Evolutionary conservation across 768 basidiomycete species (phyloP), one percentile per base, ranked within the genome.

Genomic region (Pleurotus salmoneostramineus): DNA sequence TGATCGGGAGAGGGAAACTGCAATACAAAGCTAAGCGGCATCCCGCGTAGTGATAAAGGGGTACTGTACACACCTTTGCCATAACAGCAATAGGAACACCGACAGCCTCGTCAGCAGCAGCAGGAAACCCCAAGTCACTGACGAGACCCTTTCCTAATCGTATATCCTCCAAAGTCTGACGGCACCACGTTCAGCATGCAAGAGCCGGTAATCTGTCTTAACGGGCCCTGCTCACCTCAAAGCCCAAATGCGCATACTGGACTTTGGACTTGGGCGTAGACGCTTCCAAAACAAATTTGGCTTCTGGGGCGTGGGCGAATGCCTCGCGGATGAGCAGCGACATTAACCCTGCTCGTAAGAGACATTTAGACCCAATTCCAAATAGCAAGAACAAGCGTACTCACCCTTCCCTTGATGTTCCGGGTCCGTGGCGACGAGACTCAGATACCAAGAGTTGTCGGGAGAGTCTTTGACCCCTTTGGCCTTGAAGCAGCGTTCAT

Each of bases 211-310:
- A 47, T 47, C 7, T 47, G 8, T n/a, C 45, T 14, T 47, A 8
- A n/a, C 14, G 14, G 34, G 36, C 11, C 21, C 36, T 7, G 62
- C 43, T 65, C 35, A 69, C 49, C 58, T 61, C 56, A 15, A 62
- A 60, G 32, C 50, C 58, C 7, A 21, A 49, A 54, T 57, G 61
- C 33, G 58, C 51, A 51, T 62, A 57, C 36, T 56, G 35, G 48
- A 54, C 57, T 5, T 51, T 56, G 11, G 60, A 42, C 12, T 46
- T 51, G 31, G 56, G 50, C 1, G 52, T 56, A 3, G 57, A 56
- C 21, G 58, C 60, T 44, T 61, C 60, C 48, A 61, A 44, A 5
- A 56, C 56, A 54, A 61, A 61, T 34, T n/a, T 27, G 21, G 37
- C 57, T 14, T 43, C 15, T 2, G 60, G 60, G 3, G 57, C 57